Percentiles rank a stretch among this genome's conserved stretches.
These are phyloP conservation scores for Neonectria hederae DNA, from an alignment of 2,329 filamentous ascomycete genomes.

Conservation along the genomic window DNA sequence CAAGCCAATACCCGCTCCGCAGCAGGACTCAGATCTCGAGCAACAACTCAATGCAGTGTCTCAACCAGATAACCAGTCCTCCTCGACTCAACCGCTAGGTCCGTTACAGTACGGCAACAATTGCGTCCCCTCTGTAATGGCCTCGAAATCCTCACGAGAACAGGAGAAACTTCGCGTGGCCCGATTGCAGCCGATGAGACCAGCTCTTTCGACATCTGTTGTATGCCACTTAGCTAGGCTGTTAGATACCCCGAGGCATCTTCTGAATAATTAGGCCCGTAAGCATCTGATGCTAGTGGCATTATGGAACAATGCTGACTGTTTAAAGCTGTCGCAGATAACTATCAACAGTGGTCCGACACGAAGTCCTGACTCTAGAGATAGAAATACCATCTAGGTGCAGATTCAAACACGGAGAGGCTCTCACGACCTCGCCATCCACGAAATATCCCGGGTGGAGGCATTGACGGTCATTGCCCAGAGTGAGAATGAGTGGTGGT, in stretches of 20 bases:
- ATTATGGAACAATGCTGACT: too few relatives aligned
- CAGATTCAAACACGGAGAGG: too few relatives aligned
- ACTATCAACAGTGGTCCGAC: too few relatives aligned
- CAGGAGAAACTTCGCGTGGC: neutral
- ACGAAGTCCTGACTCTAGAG: too few relatives aligned
- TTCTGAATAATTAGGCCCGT: too few relatives aligned
- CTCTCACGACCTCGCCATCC: too few relatives aligned
- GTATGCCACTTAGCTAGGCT: neutral
- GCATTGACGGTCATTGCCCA: too few relatives aligned
- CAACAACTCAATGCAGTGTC: neutral
- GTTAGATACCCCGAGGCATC: neutral
- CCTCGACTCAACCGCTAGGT: neutral
- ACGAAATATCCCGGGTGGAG: too few relatives aligned
- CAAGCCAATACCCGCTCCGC: neutral
- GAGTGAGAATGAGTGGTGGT: too few relatives aligned
- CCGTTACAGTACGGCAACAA: neutral
- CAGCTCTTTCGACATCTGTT: neutral
- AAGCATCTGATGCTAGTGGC: too few relatives aligned
- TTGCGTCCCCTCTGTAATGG: neutral
- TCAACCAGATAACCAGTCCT: neutral
- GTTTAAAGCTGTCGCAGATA: too few relatives aligned
- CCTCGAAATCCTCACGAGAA: neutral
- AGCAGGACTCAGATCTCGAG: neutral
- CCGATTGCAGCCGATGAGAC: neutral
- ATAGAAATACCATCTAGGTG: too few relatives aligned